phyloP scores from a whole-genome alignment of 2,329 filamentous ascomycete genomes.

The Fusarium dimerum region DNA sequence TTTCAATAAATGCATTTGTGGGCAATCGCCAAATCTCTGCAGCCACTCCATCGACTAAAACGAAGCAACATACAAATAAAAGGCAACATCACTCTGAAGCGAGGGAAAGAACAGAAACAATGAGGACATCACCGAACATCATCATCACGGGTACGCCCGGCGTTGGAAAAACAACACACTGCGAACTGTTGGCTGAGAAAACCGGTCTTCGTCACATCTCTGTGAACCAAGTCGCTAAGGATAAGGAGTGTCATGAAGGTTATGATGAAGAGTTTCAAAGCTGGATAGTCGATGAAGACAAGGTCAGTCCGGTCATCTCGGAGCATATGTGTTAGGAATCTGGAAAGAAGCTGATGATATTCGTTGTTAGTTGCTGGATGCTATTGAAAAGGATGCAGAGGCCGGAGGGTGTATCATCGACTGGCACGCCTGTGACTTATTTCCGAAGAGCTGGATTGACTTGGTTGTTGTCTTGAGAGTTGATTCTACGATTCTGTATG shows the following conservation, averaged over 20 bases:
- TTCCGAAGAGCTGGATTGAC: slow-evolving; percentile 92
- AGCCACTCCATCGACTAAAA: not conserved
- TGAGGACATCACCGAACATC: slow-evolving; percentile 74
- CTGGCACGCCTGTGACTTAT: slow-evolving; percentile 97
- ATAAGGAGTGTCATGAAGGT: slow-evolving; percentile 81
- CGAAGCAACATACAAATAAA: not conserved
- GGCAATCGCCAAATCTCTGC: not conserved
- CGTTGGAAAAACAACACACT: slow-evolving; percentile 93
- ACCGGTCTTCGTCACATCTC: slow-evolving; percentile 80
- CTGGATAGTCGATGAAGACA: slow-evolving; percentile 96
- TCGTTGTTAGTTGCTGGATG: slow-evolving; percentile 70
- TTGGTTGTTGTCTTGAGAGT: slow-evolving; percentile 89
- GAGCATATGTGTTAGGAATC: not conserved
- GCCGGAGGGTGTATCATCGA: slow-evolving; percentile 87
- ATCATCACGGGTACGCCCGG: slow-evolving; percentile 95
- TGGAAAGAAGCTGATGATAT: slow-evolving; percentile 10
- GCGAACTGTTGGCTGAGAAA: slow-evolving; percentile 74
- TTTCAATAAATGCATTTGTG: not conserved
- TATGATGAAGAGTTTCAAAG: slow-evolving; percentile 83
- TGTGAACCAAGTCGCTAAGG: slow-evolving; percentile 90
- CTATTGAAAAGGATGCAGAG: slow-evolving; percentile 79
- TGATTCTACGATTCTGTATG: slow-evolving; percentile 78
- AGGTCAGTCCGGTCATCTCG: slow-evolving; percentile 55
- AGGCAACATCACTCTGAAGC: not conserved
- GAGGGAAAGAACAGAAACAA: slow-evolving; percentile 21